Conservation (phyloP, 768 basidiomycete species). For the Mycena belliarum region DNA sequence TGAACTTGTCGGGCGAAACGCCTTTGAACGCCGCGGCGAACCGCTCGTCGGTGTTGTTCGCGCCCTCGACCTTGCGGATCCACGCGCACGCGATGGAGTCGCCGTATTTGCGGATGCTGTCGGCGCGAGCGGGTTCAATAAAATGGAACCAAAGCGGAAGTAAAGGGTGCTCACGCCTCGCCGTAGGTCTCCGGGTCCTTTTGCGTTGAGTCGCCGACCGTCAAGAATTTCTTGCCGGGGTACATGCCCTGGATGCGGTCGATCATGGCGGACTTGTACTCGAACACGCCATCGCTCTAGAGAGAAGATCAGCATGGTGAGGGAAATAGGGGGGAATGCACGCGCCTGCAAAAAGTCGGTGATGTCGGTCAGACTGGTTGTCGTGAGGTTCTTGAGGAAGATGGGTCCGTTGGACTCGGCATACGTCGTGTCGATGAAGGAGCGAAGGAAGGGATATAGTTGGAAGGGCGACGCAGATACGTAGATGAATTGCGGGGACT, state of each 20-base stretch:
- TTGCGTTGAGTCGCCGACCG: conserved; percentile 47
- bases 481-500: conserved; percentile 43
- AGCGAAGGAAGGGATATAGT: conserved; percentile 45
- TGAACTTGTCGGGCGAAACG: conserved; percentile 34
- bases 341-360: conserved; percentile 26
- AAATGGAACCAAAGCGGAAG: too few species aligned
- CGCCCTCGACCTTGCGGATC: conserved; percentile 47
- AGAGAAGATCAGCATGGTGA: background rate
- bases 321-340: too few species aligned
- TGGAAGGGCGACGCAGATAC: conserved; percentile 47
- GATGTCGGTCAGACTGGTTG: conserved; percentile 32
- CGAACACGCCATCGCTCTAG: conserved; percentile 27
- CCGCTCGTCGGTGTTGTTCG: conserved; percentile 39
- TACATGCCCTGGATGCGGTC: conserved; percentile 42
- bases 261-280: conserved; percentile 40
- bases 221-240: conserved; percentile 43
- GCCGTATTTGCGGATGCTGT: conserved; percentile 38
- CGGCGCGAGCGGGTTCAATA: background rate
- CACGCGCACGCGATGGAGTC: conserved; percentile 42
- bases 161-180: conserved; percentile 34
- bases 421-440: conserved; percentile 39
- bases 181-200: conserved; percentile 48
- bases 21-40: conserved; percentile 39
- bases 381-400: conserved; percentile 39
- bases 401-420: conserved; percentile 39